Base-by-base conservation (phyloP, 192 early-diverging fungal species). In the Rhizophagus clarus region DNA sequence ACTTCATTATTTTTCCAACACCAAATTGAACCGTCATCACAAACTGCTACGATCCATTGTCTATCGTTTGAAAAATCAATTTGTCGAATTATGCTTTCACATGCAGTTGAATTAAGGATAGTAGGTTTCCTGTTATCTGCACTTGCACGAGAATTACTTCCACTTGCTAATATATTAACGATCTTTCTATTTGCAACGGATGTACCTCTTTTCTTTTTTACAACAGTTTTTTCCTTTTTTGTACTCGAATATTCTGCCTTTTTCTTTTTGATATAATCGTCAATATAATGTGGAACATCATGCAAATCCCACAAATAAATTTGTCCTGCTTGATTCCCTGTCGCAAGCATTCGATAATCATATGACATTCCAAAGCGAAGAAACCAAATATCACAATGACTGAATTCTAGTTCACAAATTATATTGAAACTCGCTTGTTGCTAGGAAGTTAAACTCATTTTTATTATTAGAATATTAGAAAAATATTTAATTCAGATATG, bases 241-340 rank as follows among this genome's bases (percentile, higher is more conserved):
- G 60, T 31, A 37, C 56, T 8, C 3, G 56, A 28, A 56, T 1
- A 37, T 75, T 75, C 62, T 26, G 60, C 2, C 3, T 76, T 63
- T 76, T 76, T 63, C 37, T 40, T 67, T 34, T 29, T 42, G 15
- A 78, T 78, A 49, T 78, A 78, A 4, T 68, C 29, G 29, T 78
- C 63, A 51, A 78, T 78, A 68, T 42, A 68, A 28, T 47, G 34
- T 51, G 76, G 45, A 31, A 78, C 68, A 20, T 61, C 62, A 20
- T 78, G 47, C 20, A 78, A 67, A 68, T 78, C 64, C 63, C 64
- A 78, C 20, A 78, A 63, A 49, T 49, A 78, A 28, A 78, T 66
- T 78, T 68, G 56, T 10, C 76, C 76, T 26, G 45, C 28, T 49
- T 78, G 76, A 78, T 68, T 78, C 22, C 76, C 76, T 3, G 45